Percentiles rank a stretch among this genome's conserved stretches.
These are phyloP conservation scores for Ceratopteris richardii DNA, from an alignment of 75 land plant species.

Conservation along the genomic window DNA sequence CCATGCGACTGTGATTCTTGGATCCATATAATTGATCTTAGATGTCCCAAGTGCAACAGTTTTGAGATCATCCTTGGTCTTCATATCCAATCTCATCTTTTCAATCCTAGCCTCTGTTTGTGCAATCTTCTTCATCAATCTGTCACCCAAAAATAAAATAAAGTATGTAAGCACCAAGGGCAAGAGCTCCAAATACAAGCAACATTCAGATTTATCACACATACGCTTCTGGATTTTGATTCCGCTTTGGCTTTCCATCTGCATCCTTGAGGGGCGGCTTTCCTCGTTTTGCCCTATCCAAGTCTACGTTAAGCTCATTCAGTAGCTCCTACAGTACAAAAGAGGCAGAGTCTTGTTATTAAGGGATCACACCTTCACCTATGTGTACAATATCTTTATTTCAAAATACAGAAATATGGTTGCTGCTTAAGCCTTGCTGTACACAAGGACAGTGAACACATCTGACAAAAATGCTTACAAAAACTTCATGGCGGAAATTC, in stretches of 20 bases:
- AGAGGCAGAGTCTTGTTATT: no score
- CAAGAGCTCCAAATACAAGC: not conserved
- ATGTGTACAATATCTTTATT: not conserved
- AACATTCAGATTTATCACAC: no score
- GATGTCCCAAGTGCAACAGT: constrained; percentile 97
- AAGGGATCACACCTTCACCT: not conserved
- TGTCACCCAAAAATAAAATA: constrained; percentile 16
- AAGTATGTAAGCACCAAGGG: no score
- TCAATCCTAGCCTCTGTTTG: constrained; percentile 66
- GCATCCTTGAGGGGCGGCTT: constrained; percentile 78
- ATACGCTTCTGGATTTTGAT: constrained; percentile 74
- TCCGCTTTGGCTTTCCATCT: constrained; percentile 81
- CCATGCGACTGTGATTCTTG: constrained; percentile 98
- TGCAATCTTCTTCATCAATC: constrained; percentile 69
- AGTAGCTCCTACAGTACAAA: constrained; percentile 21
- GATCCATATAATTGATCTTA: constrained; percentile 96
- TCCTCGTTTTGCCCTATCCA: constrained; percentile 84
- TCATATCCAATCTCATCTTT: constrained; percentile 68
- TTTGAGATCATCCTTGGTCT: constrained; percentile 83
- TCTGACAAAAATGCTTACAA: not conserved
- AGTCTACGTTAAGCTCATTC: constrained; percentile 59
- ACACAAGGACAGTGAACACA: not conserved
- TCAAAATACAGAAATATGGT: no score
- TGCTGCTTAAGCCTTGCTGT: no score
- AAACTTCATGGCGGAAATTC: not conserved